Evolutionary conservation across 768 basidiomycete genomes (phyloP).

Genomic region (Boletales sp.): DNA sequence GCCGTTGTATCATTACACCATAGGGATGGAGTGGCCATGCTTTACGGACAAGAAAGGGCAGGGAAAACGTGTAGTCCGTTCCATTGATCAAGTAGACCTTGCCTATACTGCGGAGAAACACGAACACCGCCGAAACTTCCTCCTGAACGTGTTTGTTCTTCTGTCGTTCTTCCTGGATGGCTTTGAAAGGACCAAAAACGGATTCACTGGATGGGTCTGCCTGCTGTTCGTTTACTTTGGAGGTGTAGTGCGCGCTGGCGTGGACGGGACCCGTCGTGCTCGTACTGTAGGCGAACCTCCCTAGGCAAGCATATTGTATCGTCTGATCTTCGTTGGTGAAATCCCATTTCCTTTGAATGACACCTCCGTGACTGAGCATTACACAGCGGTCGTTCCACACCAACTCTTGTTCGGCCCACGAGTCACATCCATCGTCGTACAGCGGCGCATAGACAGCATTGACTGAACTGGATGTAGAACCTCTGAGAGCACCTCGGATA

Average conservation of each 20-base stretch:
- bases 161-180: conserved; percentile 37
- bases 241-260: conserved; percentile 28
- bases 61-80: conserved; percentile 68
- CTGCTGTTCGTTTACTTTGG: conserved; percentile 14
- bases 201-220: conserved; percentile 17
- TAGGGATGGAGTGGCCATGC: conserved; percentile 80
- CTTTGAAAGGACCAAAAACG: conserved; percentile 43
- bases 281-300: conserved; percentile 56
- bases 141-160: conserved; percentile 35
- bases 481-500: conserved; percentile 58
- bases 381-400: conserved; percentile 67
- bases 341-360: conserved; percentile 70
- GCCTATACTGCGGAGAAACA: conserved; percentile 73
- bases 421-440: conserved; percentile 37
- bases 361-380: conserved; percentile 60
- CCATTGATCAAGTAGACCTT: conserved; percentile 71
- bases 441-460: conserved; percentile 41
- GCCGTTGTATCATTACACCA: conserved; percentile 76
- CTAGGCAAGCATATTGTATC: conserved; percentile 80
- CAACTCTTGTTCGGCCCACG: conserved; percentile 58
- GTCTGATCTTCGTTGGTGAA: conserved; percentile 68
- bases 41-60: conserved; percentile 76
- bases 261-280: conserved; percentile 25
- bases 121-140: conserved; percentile 59
- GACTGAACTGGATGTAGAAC: conserved; percentile 42